phyloP scores from a whole-genome alignment of 2,329 filamentous ascomycete genomes.

The Ophiocordyceps camponoti-rufipedis region DNA sequence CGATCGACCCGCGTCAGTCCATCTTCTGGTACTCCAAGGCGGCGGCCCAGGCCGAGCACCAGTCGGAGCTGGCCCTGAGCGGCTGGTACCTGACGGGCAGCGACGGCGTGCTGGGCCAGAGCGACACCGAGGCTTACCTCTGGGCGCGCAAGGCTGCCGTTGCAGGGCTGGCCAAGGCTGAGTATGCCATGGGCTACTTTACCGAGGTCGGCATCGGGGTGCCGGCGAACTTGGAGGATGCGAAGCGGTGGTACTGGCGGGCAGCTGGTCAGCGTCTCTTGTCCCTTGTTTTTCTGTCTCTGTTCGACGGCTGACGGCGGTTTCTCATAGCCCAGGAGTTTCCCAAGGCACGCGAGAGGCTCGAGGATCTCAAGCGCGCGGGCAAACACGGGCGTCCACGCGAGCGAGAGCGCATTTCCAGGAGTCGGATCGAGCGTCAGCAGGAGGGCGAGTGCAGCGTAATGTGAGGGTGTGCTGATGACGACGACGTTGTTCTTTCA shows the following conservation, averaged over 20 bases:
- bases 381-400: constrained; percentile 50
- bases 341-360: constrained; percentile 75
- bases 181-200: constrained; percentile 96
- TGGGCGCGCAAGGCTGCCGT: constrained; percentile 91
- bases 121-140: constrained; percentile 87
- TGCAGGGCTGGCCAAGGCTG: constrained; percentile 76
- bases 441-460: constrained; percentile 77
- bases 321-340: constrained; percentile 74
- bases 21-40: constrained; percentile 92
- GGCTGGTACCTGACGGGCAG: constrained; percentile 93
- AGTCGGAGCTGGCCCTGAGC: constrained; percentile 67
- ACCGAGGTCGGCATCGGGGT: constrained; percentile 89
- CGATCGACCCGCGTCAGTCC: constrained; percentile 64
- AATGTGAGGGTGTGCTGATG: constrained; percentile 37
- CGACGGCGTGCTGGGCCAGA: constrained; percentile 75
- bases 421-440: constrained; percentile 65
- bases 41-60: constrained; percentile 84
- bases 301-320: background rate
- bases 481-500: too few relatives aligned
- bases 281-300: background rate
- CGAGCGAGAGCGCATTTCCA: constrained; percentile 59
- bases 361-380: constrained; percentile 77
- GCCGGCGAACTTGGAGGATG: constrained; percentile 74
- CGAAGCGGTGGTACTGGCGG: constrained; percentile 95
- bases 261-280: constrained; percentile 71